These are phyloP conservation scores for Adansonia gregorii DNA, from an alignment of 441 rosid genomes.

Conservation along the genomic window DNA sequence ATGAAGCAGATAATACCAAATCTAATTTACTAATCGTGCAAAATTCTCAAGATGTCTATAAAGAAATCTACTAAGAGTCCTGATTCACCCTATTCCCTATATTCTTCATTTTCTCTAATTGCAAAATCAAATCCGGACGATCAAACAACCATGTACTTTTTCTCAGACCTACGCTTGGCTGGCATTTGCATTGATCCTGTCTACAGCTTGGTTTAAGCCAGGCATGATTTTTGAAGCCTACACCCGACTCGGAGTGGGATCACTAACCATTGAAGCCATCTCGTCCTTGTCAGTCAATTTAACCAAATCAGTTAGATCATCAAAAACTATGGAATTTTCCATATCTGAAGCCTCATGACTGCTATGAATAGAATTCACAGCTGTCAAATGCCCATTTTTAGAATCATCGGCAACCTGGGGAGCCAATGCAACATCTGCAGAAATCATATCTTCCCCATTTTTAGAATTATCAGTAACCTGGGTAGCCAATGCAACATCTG, in stretches of 20 bases:
- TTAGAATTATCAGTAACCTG: constrained; percentile 30
- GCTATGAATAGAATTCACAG: constrained; percentile 22
- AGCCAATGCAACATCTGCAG: constrained; percentile 22
- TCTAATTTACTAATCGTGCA: neutral
- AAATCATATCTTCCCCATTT: constrained; percentile 29
- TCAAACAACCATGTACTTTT: constrained; percentile 1
- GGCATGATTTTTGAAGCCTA: constrained; percentile 35
- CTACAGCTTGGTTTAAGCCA: constrained; percentile 38
- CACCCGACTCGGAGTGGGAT: constrained; percentile 22
- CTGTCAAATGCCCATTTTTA: constrained; percentile 26
- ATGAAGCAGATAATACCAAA: neutral
- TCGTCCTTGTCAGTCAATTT: constrained; percentile 29
- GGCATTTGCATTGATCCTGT: constrained; percentile 40
- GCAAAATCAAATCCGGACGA: neutral
- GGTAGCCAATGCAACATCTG: constrained; percentile 22
- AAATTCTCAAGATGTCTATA: neutral
- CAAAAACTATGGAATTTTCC: constrained; percentile 14
- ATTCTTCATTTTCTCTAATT: neutral
- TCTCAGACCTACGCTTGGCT: constrained; percentile 30
- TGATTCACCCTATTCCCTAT: neutral
- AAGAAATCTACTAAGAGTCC: neutral
- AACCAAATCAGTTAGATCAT: constrained; percentile 23
- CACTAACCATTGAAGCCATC: constrained; percentile 26
- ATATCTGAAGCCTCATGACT: constrained; percentile 25
- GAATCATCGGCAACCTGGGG: constrained; percentile 29